A percentile compares a stretch with the other conserved stretches of the same genome.
These are phyloP conservation scores for Cutaneotrichosporon sp. DNA, from an alignment of 1,284 basidiomycete species.

Conservation along the genomic window DNA sequence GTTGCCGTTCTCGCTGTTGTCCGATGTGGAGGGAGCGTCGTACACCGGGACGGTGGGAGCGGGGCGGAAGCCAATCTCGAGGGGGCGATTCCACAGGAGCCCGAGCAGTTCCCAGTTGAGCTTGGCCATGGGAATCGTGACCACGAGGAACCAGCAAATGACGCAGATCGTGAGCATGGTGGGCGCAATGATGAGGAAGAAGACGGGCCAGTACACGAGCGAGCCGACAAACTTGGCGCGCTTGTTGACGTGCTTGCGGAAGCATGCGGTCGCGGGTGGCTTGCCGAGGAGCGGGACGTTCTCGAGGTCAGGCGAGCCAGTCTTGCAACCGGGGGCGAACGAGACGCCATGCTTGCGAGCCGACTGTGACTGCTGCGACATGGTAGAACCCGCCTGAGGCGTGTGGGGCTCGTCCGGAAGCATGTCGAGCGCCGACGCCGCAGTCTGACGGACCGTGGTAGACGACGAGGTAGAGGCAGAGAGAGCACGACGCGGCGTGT, in stretches of 20 bases:
- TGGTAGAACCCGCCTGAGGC: conserved; percentile 6
- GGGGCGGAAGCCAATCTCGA: conserved; percentile 82
- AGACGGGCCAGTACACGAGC: conserved; percentile 74
- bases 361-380: not conserved
- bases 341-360: conserved; percentile 34
- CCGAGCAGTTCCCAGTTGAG: conserved; percentile 91
- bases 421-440: conserved; percentile 2
- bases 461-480: conserved; percentile 25
- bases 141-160: conserved; percentile 88
- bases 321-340: conserved; percentile 37
- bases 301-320: conserved; percentile 24
- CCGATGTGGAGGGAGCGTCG: conserved; percentile 17
- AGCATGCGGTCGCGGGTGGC: conserved; percentile 15
- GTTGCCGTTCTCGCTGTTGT: conserved; percentile 13
- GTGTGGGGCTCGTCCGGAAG: conserved; percentile 15
- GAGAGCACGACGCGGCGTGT: conserved; percentile 2
- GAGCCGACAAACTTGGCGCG: conserved; percentile 56
- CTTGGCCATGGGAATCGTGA: conserved; percentile 98
- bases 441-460: conserved; percentile 24
- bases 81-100: conserved; percentile 77
- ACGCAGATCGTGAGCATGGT: conserved; percentile 82
- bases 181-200: conserved; percentile 79
- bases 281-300: conserved; percentile 36
- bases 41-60: conserved; percentile 48
- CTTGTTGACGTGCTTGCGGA: conserved; percentile 40